Conservation (phyloP, 108 stramenopile species). For the Fistulifera pelliculosa region DNA sequence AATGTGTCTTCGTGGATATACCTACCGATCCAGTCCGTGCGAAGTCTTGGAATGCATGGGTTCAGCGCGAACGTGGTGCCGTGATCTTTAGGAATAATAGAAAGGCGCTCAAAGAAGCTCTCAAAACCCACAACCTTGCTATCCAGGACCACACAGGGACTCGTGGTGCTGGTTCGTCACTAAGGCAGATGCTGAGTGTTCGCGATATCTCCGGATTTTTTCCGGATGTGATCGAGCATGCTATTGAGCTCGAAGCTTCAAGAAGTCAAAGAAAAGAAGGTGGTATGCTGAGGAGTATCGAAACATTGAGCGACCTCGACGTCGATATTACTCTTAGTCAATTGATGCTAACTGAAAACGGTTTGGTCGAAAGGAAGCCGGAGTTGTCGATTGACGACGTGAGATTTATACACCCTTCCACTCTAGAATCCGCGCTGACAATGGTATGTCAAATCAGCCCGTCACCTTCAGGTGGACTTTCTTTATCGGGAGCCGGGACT, state of each 20-base stretch:
- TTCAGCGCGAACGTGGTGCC: conserved; percentile 56
- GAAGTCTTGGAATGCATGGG: conserved; percentile 75
- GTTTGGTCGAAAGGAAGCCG: conserved; percentile 7
- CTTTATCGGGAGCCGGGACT: conserved; percentile 29
- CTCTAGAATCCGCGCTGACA: conserved; percentile 66
- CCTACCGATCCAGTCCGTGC: conserved; percentile 80
- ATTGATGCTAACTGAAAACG: conserved; percentile 29
- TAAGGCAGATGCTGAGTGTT: conserved; percentile 77
- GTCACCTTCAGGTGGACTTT: conserved; percentile 59
- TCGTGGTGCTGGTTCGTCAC: conserved; percentile 53
- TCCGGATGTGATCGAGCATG: conserved; percentile 66
- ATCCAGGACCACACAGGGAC: conserved; percentile 52
- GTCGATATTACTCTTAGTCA: conserved; percentile 53
- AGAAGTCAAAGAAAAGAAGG: conserved; percentile 44
- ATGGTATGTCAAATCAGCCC: conserved; percentile 67
- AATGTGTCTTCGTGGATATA: conserved; percentile 36
- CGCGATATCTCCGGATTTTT: conserved; percentile 58
- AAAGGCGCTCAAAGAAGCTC: conserved; percentile 38
- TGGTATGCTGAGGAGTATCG: neutral
- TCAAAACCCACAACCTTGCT: conserved; percentile 39
- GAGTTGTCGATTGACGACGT: conserved; percentile 2
- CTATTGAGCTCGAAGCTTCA: conserved; percentile 80
- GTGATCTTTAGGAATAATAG: conserved; percentile 70
- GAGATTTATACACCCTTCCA: conserved; percentile 64
- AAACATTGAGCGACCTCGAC: conserved; percentile 2